phyloP scores from a whole-genome alignment of 495 filamentous ascomycete species.

The Aspergillus biplanus region DNA sequence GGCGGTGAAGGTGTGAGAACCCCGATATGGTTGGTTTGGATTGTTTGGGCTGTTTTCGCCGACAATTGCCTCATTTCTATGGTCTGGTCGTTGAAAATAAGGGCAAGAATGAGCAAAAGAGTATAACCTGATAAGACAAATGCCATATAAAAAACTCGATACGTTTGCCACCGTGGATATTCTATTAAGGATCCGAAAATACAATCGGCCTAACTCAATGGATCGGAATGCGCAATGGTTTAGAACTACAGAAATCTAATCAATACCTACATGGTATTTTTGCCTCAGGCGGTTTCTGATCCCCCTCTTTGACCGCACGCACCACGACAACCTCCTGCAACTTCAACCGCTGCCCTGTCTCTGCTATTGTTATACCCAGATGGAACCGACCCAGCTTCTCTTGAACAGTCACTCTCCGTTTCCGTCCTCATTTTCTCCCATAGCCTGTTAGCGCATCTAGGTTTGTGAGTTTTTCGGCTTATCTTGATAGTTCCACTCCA shows the following conservation, averaged over 20 bases:
- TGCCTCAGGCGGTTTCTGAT: not conserved
- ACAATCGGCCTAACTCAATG: too few species aligned
- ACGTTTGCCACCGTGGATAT: too few species aligned
- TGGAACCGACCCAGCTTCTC: not conserved
- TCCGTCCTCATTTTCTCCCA: not conserved
- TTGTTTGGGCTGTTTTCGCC: not conserved
- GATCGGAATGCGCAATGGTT: too few species aligned
- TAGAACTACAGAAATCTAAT: too few species aligned
- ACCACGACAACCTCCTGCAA: conserved; percentile 4
- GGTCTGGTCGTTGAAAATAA: not conserved
- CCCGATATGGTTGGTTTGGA: too few species aligned
- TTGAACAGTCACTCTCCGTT: not conserved
- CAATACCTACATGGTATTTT: conserved; percentile 1
- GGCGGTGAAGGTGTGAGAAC: not conserved
- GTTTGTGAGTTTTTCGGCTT: conserved; percentile 8
- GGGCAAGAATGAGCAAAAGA: not conserved
- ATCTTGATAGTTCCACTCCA: conserved; percentile 13
- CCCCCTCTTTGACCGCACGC: conserved; percentile 3
- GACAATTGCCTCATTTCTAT: not conserved
- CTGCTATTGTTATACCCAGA: not conserved
- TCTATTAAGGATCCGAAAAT: too few species aligned
- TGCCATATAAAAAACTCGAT: too few species aligned
- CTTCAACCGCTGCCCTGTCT: not conserved
- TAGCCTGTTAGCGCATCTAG: not conserved
- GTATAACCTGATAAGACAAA: not conserved